Evolutionary conservation across 1,139 yeast species (phyloP), one percentile per base, ranked within the genome.

Genomic region (Starmera stellimalicola): DNA sequence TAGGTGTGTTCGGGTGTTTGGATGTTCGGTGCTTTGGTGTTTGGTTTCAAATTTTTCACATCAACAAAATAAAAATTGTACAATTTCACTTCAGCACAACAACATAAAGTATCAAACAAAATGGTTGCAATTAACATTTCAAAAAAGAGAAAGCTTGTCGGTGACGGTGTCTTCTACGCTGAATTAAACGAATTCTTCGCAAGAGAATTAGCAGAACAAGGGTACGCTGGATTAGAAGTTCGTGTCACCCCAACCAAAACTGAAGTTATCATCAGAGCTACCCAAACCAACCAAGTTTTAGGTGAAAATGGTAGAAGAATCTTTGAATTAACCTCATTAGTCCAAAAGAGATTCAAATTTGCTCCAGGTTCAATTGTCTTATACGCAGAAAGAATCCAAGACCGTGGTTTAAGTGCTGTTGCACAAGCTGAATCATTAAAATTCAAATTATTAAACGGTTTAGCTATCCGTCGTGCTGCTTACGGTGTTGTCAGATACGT

Each of bases 141-240:
- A 63, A 79, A 79, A 72, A 78, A 77, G 67, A 79, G 87, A 78
- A 80, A 79, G 79, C 73, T 79, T 60, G 96, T 88, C 69, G 96
- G 96, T 70, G 99, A 91, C 77, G 99, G 99, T 84, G 99, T 91
- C 63, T 85, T 91, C 80, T 91, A 81, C 94, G 99, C 99, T 71
- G 99, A 91, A 76, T 77, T 91, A 65, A 91, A 91, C 81, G 98
- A 91, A 77, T 91, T 91, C 93, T 93, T 91, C 85, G 85, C 97
- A 78, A 87, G 97, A 76, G 98, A 91, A 73, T 83, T 91, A 65
- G 95, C 98, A 60, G 98, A 91, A 75, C 96, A 91, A 74, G 99
- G 99, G 65, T 91, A 91, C 79, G 93, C 98, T 60, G 99, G 99
- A 75, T 95, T 91, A 62, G 98, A 93, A 75, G 96, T 93, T 68